Conservation (phyloP, 208 protist species). For the Leishmania braziliensis region DNA sequence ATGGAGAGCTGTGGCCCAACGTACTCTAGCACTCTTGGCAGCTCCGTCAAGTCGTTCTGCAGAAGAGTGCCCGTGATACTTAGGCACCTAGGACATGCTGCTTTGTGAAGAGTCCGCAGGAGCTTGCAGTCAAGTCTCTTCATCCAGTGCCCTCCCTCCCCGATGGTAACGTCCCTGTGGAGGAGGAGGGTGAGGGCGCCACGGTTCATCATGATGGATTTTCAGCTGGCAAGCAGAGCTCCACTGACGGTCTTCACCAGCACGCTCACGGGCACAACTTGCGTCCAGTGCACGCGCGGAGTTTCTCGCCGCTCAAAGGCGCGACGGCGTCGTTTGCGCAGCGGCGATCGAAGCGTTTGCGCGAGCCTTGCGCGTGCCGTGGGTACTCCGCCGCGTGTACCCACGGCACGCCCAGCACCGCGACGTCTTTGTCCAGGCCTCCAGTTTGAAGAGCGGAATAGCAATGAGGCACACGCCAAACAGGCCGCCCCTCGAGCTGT, state of each 20-base stretch:
- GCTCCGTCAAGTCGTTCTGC: constrained; percentile 97
- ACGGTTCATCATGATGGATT: constrained; percentile 78
- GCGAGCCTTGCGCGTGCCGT: constrained; percentile 38
- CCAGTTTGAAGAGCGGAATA: constrained; percentile 90
- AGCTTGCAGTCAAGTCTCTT: constrained; percentile 91
- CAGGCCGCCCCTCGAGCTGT: constrained; percentile 29
- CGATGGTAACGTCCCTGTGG: constrained; percentile 53
- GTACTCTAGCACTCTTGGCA: constrained; percentile 99
- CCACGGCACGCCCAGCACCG: constrained; percentile 84
- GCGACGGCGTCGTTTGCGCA: constrained; percentile 45
- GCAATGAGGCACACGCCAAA: constrained; percentile 89
- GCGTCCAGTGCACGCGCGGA: constrained; percentile 59
- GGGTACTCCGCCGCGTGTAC: constrained; percentile 70
- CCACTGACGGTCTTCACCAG: constrained; percentile 33
- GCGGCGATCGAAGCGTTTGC: constrained; percentile 47
- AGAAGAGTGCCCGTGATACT: constrained; percentile 96
- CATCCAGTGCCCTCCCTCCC: constrained; percentile 97
- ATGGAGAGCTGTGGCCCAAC: constrained; percentile 94
- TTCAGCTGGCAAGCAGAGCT: constrained; percentile 95
- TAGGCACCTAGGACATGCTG: constrained; percentile 91
- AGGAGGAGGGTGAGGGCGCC: constrained; percentile 33
- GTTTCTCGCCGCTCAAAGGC: constrained; percentile 29
- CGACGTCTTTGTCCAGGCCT: constrained; percentile 89
- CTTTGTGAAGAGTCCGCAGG: constrained; percentile 91
- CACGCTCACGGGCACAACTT: constrained; percentile 5